Evolutionary conservation across 768 basidiomycete genomes (phyloP), one percentile per base, ranked within the genome.

Genomic region (Leucosporidium yakuticum): DNA sequence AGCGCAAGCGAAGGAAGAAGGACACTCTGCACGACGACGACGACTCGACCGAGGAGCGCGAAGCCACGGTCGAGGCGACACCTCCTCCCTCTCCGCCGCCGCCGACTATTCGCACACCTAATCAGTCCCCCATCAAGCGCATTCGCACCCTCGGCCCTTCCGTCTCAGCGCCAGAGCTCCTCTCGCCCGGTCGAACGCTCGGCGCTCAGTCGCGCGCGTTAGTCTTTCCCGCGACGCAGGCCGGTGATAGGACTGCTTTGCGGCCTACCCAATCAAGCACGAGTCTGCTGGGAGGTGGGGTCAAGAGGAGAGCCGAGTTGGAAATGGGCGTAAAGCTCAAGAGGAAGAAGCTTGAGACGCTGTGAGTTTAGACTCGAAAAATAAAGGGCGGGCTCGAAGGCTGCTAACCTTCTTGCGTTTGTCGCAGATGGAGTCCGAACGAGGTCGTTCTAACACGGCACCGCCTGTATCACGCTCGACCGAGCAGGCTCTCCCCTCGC

Each of bases 381-480:
- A 2, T 12, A 11, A 4, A 53, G 4, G 19, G 4, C 4, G 2
- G 5, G 14, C 11, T 54, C 4, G 11, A 12, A 4, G n/a, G 23
- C 57, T 2, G 12, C 15, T 14, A 7, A 36, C 34, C n/a, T 11
- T n/a, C 14, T 12, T 8, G 20, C 12, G 9, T 7, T 20, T 36
- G 9, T 17, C 36, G 5, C 25, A 60, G 59, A 29, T 21, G 17
- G 27, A 50, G 0, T 1, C 29, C 60, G 17, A 61, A 51, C 60
- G 27, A 49, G 12, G 39, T 73, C 36, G 60, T 67, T 5, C 54
- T 69, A 50, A 21, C 60, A 2, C 84, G 89, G 17, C 78, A 80
- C 4, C 82, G 85, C 34, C 75, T 91, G 59, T 88, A 90, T 74
- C 91, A 92, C 74, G 82, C 84, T 4, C 81, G 86, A 48, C 85